Percentiles rank a stretch among this genome's conserved stretches.
Conservation (phyloP, 495 filamentous ascomycete genomes). For the Trichocladium antarcticum region DNA sequence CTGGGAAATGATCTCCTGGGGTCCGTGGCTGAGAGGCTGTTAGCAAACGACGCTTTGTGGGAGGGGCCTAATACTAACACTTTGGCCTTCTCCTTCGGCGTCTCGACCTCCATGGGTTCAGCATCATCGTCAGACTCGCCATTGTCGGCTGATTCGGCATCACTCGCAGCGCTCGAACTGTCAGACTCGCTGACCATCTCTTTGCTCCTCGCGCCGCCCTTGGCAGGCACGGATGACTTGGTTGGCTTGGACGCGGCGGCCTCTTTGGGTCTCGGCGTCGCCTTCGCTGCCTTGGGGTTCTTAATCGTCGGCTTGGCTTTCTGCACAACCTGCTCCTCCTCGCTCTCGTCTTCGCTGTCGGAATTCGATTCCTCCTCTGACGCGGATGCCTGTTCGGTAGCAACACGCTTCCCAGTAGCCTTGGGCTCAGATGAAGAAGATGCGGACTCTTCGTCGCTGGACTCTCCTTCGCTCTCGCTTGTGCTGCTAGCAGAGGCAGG, state of each 20-base stretch:
- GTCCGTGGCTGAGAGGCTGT: constrained; percentile 4
- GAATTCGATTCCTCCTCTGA: constrained; percentile 12
- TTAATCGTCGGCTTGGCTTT: constrained; percentile 11
- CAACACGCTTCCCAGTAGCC: not conserved
- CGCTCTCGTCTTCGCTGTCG: constrained; percentile 19
- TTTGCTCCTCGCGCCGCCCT: constrained; percentile 10
- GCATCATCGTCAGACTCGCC: constrained; percentile 19
- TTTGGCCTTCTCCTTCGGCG: constrained; percentile 15
- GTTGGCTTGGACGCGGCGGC: not conserved
- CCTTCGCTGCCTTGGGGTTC: constrained; percentile 3
- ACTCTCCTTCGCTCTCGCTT: not conserved
- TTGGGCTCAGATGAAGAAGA: constrained; percentile 1
- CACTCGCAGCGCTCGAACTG: constrained; percentile 10
- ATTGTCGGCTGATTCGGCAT: too few species aligned
- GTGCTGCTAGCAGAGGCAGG: constrained; percentile 16
- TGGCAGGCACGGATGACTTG: not conserved
- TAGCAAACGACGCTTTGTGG: constrained; percentile 1
- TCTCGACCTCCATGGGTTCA: constrained; percentile 18
- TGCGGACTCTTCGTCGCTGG: constrained; percentile 7
- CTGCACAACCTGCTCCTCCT: constrained; percentile 14
- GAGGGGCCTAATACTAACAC: constrained; percentile 10
- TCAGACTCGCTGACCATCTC: constrained; percentile 16
- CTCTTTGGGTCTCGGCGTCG: not conserved
- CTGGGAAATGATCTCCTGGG: constrained; percentile 18
- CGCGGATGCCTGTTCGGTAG: not conserved